Percentiles rank a stretch among this genome's conserved stretches.
These are phyloP conservation scores for Backusella luteola DNA, from an alignment of 192 early-diverging fungal species.

Conservation along the genomic window DNA sequence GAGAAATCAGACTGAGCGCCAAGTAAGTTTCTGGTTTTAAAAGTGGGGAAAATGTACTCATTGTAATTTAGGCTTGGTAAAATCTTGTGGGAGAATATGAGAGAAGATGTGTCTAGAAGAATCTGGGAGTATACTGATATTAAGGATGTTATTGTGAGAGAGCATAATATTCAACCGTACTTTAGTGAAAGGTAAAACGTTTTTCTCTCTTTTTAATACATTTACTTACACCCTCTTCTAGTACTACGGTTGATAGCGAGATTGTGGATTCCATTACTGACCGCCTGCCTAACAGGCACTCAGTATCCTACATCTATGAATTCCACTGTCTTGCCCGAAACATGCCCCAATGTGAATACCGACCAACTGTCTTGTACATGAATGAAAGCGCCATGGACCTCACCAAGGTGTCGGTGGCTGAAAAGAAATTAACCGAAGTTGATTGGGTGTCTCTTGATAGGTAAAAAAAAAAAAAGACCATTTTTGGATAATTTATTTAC, in stretches of 20 bases:
- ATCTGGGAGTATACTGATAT: constrained; percentile 36
- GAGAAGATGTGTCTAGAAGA: neutral
- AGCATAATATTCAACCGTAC: neutral
- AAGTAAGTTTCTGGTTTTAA: constrained; percentile 14
- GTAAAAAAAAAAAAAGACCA: constrained; percentile 9
- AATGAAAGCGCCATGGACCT: constrained; percentile 21
- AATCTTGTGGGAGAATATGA: constrained; percentile 7
- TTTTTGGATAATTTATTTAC: neutral
- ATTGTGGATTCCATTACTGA: constrained; percentile 12
- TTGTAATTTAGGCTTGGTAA: constrained; percentile 20
- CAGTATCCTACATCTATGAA: constrained; percentile 16
- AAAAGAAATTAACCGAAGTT: constrained; percentile 20
- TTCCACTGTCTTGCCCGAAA: constrained; percentile 31
- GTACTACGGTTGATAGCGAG: neutral
- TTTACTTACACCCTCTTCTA: neutral
- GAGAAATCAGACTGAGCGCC: constrained; percentile 32
- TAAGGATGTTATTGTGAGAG: constrained; percentile 24
- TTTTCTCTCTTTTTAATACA: neutral
- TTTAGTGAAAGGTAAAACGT: constrained; percentile 16
- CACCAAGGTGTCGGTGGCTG: constrained; percentile 23
- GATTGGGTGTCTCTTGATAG: constrained; percentile 29
- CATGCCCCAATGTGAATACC: constrained; percentile 1
- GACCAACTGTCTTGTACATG: constrained; percentile 20
- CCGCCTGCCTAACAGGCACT: neutral
- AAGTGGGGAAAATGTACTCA: too few species aligned